phyloP scores from a whole-genome alignment of 306 rosid genomes.

The Trifolium fragiferum region DNA sequence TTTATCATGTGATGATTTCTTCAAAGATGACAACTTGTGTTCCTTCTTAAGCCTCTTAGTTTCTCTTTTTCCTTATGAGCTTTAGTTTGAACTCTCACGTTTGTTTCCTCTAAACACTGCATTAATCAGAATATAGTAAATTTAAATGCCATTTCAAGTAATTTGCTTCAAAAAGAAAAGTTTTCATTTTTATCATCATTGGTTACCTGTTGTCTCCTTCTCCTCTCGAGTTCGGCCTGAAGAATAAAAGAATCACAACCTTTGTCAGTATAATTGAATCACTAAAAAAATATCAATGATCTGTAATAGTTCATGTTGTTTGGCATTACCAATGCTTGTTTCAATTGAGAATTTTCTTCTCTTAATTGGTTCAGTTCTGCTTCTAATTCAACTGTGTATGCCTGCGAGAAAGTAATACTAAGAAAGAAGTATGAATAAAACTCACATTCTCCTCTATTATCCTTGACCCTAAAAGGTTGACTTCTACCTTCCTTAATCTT shows the following conservation, averaged over 20 bases:
- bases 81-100: constrained; percentile 55
- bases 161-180: neutral
- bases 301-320: neutral
- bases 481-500: constrained; percentile 62
- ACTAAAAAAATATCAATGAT: neutral
- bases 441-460: constrained; percentile 70
- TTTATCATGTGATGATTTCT: constrained; percentile 28
- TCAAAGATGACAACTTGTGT: constrained; percentile 64
- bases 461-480: constrained; percentile 63
- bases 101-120: constrained; percentile 71
- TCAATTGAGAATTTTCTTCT: constrained; percentile 75
- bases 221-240: constrained; percentile 74
- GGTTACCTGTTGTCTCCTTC: constrained; percentile 75
- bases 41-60: constrained; percentile 65
- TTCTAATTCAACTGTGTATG: constrained; percentile 90
- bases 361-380: constrained; percentile 79
- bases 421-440: constrained; percentile 26
- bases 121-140: constrained; percentile 2
- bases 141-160: neutral
- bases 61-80: constrained; percentile 66
- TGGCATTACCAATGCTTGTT: constrained; percentile 75
- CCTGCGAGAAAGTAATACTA: constrained; percentile 47
- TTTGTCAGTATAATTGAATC: constrained; percentile 30
- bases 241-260: constrained; percentile 10
- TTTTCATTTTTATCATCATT: neutral